These are phyloP conservation scores for Margaritispora aquatica DNA, from an alignment of 495 filamentous ascomycete species.

Conservation along the genomic window DNA sequence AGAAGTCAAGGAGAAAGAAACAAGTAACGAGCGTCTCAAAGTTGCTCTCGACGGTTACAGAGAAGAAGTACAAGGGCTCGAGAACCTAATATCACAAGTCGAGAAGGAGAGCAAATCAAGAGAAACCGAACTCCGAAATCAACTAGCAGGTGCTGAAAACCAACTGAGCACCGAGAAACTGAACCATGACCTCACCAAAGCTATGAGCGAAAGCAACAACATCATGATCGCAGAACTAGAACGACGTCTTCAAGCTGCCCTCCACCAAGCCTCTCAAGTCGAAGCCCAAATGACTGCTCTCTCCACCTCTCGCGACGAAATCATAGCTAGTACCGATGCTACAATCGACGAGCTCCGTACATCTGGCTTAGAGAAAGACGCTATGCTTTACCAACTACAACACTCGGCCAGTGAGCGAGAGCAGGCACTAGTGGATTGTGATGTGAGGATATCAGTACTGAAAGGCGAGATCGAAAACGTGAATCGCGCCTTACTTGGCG, in stretches of 20 bases:
- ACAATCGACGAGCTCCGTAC: slow-evolving; percentile 1
- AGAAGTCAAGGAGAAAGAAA: slow-evolving; percentile 49
- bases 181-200: slow-evolving; percentile 21
- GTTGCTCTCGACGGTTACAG: slow-evolving; percentile 57
- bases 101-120: slow-evolving; percentile 45
- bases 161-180: slow-evolving; percentile 27
- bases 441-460: slow-evolving; percentile 36
- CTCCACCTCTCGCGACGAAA: background rate
- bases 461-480: slow-evolving; percentile 31
- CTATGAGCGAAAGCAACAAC: slow-evolving; percentile 10
- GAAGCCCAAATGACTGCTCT: slow-evolving; percentile 14
- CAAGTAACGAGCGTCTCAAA: slow-evolving; percentile 53
- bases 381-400: slow-evolving; percentile 8
- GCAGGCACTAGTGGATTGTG: slow-evolving; percentile 34
- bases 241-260: slow-evolving; percentile 8
- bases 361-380: slow-evolving; percentile 7
- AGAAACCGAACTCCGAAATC: slow-evolving; percentile 26
- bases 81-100: slow-evolving; percentile 50
- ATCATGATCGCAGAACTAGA: slow-evolving; percentile 36
- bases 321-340: background rate
- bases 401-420: slow-evolving; percentile 13
- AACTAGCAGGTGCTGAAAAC: slow-evolving; percentile 25
- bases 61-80: slow-evolving; percentile 55
- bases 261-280: background rate
- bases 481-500: slow-evolving; percentile 28